phyloP scores from a whole-genome alignment of 305 asterid genomes.

The Lippia alba region DNA sequence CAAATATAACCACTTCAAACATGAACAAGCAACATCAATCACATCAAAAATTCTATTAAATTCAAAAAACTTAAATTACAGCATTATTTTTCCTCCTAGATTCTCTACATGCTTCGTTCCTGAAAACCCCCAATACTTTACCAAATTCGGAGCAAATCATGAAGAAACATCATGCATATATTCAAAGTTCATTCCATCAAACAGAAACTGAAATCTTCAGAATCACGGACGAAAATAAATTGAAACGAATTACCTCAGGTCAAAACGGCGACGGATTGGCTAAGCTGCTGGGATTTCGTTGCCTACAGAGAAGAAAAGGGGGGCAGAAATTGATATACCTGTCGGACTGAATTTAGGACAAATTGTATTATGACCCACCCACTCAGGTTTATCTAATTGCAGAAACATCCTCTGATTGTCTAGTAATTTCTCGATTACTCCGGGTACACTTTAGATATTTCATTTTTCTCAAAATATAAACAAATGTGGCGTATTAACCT shows the following conservation, averaged over 20 bases:
- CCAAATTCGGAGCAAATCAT: neutral
- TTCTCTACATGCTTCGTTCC: neutral
- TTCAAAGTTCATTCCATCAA: neutral
- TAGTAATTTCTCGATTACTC: no score
- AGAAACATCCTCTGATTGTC: constrained; percentile 1
- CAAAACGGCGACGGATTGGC: neutral
- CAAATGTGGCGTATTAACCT: no score
- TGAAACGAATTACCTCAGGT: neutral
- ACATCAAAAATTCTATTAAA: neutral
- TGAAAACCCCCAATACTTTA: neutral
- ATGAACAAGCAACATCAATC: neutral
- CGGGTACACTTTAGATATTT: neutral
- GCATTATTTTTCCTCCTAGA: neutral
- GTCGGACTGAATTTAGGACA: neutral
- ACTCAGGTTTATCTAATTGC: neutral
- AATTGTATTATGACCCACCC: constrained; percentile 8
- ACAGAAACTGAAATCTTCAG: neutral
- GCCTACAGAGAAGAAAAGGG: neutral
- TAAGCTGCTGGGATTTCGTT: neutral
- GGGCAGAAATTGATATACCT: no score
- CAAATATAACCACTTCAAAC: neutral
- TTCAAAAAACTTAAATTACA: neutral
- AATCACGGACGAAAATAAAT: neutral
- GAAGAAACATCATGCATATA: neutral
- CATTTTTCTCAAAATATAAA: neutral